Percentiles rank a stretch among this genome's conserved stretches.
Evolutionary conservation across 139 green algal species (phyloP).

Genomic region (Gonium pectorale): DNA sequence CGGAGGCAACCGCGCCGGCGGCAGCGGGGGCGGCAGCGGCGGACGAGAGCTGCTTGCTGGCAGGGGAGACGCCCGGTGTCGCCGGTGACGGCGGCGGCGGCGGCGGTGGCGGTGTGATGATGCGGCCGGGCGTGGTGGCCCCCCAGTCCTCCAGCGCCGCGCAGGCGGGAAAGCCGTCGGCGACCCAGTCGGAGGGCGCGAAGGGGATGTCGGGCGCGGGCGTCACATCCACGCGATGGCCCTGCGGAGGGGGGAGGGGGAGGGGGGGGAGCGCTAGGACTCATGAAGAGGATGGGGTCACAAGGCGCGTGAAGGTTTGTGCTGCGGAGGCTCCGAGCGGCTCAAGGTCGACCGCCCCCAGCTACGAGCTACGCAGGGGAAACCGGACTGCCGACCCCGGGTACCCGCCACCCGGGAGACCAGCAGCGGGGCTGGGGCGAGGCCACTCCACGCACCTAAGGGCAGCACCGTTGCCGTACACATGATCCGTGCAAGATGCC

Average conservation of each 20-base stretch:
- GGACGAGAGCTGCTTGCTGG: background rate
- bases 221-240: conserved; percentile 46
- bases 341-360: no score
- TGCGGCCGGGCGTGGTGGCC: background rate
- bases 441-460: no score
- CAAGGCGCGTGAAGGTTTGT: no score
- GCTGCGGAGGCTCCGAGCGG: no score
- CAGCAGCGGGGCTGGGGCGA: no score
- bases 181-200: conserved; percentile 41
- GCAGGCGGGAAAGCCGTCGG: conserved; percentile 35
- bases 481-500: no score
- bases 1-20: background rate
- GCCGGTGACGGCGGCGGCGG: background rate
- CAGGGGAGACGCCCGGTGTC: background rate
- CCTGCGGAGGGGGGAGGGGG: background rate
- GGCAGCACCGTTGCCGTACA: no score
- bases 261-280: background rate
- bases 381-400: no score
- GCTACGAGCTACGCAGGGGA: no score
- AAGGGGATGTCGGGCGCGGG: conserved; percentile 51
- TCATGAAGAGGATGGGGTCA: no score
- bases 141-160: conserved; percentile 23
- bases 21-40: background rate
- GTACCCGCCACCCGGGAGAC: no score
- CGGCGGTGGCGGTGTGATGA: background rate